Conservation (phyloP, 2,329 filamentous ascomycete genomes). For the Canariomyces notabilis region DNA sequence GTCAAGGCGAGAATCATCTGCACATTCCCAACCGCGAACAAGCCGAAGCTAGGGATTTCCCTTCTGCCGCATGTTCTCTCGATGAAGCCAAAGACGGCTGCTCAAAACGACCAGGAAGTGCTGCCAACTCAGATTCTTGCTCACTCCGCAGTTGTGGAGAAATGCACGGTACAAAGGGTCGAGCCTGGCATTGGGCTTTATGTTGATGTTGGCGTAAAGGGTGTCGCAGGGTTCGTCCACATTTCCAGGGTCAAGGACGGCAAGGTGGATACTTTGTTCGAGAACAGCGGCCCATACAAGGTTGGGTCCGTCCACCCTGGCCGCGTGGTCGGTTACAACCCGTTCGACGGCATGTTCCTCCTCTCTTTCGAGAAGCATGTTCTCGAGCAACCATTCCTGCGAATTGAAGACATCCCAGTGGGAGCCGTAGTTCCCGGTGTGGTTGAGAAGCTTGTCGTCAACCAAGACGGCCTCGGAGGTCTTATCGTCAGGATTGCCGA, state of each 20-base stretch:
- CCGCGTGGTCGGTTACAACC: constrained; percentile 80
- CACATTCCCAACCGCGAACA: constrained; percentile 73
- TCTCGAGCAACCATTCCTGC: constrained; percentile 81
- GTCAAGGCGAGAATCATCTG: constrained; percentile 82
- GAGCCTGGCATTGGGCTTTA: constrained; percentile 79
- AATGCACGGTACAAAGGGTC: constrained; percentile 74
- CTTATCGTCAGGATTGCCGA: constrained; percentile 80
- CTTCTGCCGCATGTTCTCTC: constrained; percentile 77
- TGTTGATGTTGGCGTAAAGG: constrained; percentile 61
- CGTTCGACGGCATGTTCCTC: constrained; percentile 78
- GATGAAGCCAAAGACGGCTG: constrained; percentile 45
- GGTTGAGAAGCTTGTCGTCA: constrained; percentile 78
- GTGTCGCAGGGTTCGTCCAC: constrained; percentile 82
- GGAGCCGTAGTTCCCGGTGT: constrained; percentile 76
- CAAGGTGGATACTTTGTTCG: constrained; percentile 77
- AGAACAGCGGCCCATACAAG: constrained; percentile 72
- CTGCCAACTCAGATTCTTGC: constrained; percentile 57
- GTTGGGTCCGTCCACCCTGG: constrained; percentile 73
- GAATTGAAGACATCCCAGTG: constrained; percentile 83
- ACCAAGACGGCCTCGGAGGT: constrained; percentile 71
- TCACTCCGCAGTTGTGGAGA: constrained; percentile 70
- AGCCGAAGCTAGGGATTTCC: constrained; percentile 82
- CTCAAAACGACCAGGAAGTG: constrained; percentile 38
- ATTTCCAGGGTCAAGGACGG: constrained; percentile 89
- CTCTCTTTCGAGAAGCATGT: constrained; percentile 78